Conservation (phyloP, 1,284 basidiomycete genomes). For the Ceratobasidium sp. region DNA sequence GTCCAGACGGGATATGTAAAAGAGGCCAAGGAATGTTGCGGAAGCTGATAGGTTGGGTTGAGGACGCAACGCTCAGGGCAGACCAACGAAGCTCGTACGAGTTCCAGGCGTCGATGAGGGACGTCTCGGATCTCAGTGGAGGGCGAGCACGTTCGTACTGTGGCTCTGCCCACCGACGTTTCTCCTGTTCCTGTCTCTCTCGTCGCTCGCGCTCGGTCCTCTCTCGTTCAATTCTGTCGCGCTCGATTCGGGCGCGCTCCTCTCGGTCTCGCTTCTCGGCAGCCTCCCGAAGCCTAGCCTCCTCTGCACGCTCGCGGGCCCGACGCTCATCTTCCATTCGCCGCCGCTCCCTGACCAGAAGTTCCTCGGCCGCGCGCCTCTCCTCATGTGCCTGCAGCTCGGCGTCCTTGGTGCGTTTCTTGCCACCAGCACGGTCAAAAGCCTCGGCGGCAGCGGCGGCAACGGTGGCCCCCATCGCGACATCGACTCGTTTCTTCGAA, state of each 20-base stretch:
- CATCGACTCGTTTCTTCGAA: conserved; percentile 32
- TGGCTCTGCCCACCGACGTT: conserved; percentile 37
- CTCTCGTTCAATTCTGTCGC: background rate
- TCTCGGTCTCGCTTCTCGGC: conserved; percentile 39
- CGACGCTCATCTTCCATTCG: conserved; percentile 39
- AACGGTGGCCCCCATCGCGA: conserved; percentile 31
- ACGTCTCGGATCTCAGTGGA: conserved; percentile 23
- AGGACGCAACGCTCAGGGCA: conserved; percentile 40
- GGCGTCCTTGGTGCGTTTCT: conserved; percentile 39
- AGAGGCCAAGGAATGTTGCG: conserved; percentile 74
- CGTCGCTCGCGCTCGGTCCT: conserved; percentile 23
- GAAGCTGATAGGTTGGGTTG: conserved; percentile 56
- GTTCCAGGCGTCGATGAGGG: conserved; percentile 48
- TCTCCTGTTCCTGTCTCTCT: conserved; percentile 35
- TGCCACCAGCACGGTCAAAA: conserved; percentile 43
- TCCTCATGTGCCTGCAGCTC: conserved; percentile 42
- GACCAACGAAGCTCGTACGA: conserved; percentile 49
- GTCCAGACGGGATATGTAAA: conserved; percentile 53
- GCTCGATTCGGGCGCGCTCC: conserved; percentile 31
- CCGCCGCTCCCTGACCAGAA: conserved; percentile 28
- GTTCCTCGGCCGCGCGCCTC: conserved; percentile 37
- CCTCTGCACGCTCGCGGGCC: conserved; percentile 35
- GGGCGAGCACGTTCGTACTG: conserved; percentile 20
- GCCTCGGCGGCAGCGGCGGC: conserved; percentile 42
- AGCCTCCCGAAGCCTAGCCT: conserved; percentile 35